These are phyloP conservation scores for Begonia masoniana DNA, from an alignment of 306 rosid genomes.

Conservation along the genomic window DNA sequence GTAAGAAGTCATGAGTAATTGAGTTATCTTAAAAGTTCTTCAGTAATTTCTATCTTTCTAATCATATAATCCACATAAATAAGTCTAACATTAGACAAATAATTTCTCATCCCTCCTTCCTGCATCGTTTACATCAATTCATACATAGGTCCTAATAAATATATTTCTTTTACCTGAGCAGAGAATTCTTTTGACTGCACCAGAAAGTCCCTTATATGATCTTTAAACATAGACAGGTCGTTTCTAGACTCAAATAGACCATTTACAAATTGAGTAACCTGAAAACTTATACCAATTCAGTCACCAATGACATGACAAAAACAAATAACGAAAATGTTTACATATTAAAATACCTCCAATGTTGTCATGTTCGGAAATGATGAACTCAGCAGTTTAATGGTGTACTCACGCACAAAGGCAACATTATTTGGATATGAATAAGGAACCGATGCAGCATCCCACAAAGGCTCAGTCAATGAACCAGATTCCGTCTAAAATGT, in stretches of 20 bases:
- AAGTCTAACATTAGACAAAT: no score
- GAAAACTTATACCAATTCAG: conserved; percentile 15
- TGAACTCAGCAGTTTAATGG: conserved; percentile 78
- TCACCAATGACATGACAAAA: neutral
- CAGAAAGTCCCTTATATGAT: conserved; percentile 82
- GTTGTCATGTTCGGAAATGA: conserved; percentile 96
- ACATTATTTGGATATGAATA: conserved; percentile 56
- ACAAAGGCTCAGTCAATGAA: conserved; percentile 70
- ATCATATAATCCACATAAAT: no score
- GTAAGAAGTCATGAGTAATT: no score
- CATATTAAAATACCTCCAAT: conserved; percentile 44
- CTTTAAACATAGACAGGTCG: conserved; percentile 65
- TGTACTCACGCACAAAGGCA: conserved; percentile 67
- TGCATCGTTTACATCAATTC: no score
- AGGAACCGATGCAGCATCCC: conserved; percentile 64
- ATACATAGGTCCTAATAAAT: no score
- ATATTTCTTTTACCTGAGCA: conserved; percentile 56
- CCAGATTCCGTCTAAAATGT: conserved; percentile 65
- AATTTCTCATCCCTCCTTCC: no score
- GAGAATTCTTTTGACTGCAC: conserved; percentile 96
- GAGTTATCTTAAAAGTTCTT: no score
- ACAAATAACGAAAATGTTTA: neutral
- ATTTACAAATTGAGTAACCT: conserved; percentile 89
- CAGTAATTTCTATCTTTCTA: no score
- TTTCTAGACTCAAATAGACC: conserved; percentile 74